Evolutionary conservation across 1,139 yeast genomes (phyloP), one percentile per base, ranked within the genome.

Genomic region (Geotrichum europaeum): DNA sequence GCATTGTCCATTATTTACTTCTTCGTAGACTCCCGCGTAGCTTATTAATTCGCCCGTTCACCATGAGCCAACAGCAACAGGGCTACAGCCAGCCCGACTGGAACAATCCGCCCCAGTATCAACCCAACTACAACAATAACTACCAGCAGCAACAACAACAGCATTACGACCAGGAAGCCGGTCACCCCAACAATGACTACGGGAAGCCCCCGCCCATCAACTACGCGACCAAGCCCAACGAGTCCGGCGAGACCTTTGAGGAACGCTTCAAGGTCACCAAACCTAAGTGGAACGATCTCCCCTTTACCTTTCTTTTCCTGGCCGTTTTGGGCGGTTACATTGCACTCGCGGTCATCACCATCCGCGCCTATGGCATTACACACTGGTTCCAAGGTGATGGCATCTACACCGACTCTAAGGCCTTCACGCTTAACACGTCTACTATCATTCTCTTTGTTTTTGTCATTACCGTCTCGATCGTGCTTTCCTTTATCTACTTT

Each of bases 401-500:
- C 2, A 86, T 88, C 64, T 87, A 90, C 73, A 76, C 79, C 59
- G 70, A 81, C 15, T 70, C 75, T 34, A 78, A 82, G 61, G 69
- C 80, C 18, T 86, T 87, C 70, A 81, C 90, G 3, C 71, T 89
- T 72, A 84, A 87, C 74, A 83, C 94, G 34, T 87, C 87, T 70
- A 85, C 96, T 9, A 81, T 88, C 24, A 80, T 89, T 60, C 75
- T 91, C 67, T 81, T 90, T 71, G 82, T 84, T 0, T 87, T 89
- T 70, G 82, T 86, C 20, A 79, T 85, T 55, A 84, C 81, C 15
- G 76, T 87, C 18, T 82, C 89, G 0, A 72, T 89, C 45, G 83
- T 84, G 1, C 73, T 89, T 45, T 81, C 96, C 0, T 68, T 79
- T 1, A 66, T 79, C 9, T 84, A 89, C 51, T 78, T 88, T 54